A percentile compares a stretch with the other conserved stretches of the same genome.
Conservation (phyloP, 345 rosid species). For the Pseudoturritis turrita region DNA sequence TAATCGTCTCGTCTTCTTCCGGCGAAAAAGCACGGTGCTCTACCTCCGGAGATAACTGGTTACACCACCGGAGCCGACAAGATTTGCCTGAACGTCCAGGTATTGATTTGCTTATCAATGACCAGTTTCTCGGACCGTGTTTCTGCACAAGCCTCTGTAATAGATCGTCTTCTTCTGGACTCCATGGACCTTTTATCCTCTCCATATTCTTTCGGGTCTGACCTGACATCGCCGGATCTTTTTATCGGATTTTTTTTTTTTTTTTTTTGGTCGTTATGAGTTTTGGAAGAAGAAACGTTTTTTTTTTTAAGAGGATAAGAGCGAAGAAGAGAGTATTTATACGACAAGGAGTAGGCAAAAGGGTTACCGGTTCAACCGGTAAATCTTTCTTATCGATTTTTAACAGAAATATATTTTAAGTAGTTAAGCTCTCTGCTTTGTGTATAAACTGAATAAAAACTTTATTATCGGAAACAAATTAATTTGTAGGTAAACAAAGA, state of each 20-base stretch:
- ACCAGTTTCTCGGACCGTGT: slow-evolving; percentile 95
- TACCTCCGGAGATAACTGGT: slow-evolving; percentile 92
- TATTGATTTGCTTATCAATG: slow-evolving; percentile 85
- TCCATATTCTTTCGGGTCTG: slow-evolving; percentile 42
- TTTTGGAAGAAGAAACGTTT: slow-evolving; percentile 10
- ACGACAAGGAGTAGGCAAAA: slow-evolving; percentile 20
- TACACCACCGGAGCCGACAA: slow-evolving; percentile 90
- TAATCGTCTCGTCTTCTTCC: slow-evolving; percentile 75
- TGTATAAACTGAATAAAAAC: no score
- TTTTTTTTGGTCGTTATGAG: background rate
- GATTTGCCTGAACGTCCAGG: slow-evolving; percentile 93
- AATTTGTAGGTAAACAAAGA: background rate
- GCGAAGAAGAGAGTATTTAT: slow-evolving; percentile 27
- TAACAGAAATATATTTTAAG: background rate
- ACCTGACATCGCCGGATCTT: slow-evolving; percentile 14
- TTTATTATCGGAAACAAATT: no score
- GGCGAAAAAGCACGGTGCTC: slow-evolving; percentile 77
- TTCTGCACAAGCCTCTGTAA: slow-evolving; percentile 57
- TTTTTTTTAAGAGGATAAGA: slow-evolving; percentile 30
- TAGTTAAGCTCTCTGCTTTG: background rate
- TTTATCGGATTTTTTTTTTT: background rate
- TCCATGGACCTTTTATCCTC: slow-evolving; percentile 97
- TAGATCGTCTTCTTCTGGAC: slow-evolving; percentile 89
- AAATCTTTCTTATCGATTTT: background rate
- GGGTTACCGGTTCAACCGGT: slow-evolving; percentile 32